These are phyloP conservation scores for Epicoccum nigrum DNA, from an alignment of 2,329 filamentous ascomycete species.

Conservation along the genomic window DNA sequence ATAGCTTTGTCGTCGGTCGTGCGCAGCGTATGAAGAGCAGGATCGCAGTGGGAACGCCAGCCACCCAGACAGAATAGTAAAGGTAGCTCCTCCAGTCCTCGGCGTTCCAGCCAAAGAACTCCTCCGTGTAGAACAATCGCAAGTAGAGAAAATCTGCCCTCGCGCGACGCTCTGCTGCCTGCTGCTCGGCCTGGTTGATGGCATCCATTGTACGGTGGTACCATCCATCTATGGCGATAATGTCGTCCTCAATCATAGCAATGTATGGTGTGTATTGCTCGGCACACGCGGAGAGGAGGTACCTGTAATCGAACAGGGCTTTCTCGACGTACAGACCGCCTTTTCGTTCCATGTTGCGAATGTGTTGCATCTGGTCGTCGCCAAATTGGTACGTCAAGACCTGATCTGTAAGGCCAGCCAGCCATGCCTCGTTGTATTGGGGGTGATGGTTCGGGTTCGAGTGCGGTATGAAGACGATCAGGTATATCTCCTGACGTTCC, in stretches of 20 bases:
- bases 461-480: slow-evolving; percentile 55
- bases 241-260: slow-evolving; percentile 56
- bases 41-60: slow-evolving; percentile 28
- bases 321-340: slow-evolving; percentile 48
- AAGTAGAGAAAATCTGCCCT: slow-evolving; percentile 50
- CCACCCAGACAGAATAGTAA: slow-evolving; percentile 39
- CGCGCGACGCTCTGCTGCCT: slow-evolving; percentile 30
- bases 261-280: slow-evolving; percentile 49
- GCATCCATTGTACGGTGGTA: slow-evolving; percentile 50
- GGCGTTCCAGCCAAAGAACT: slow-evolving; percentile 54
- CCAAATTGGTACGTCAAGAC: slow-evolving; percentile 50
- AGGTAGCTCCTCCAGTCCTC: slow-evolving; percentile 51
- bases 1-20: slow-evolving; percentile 26
- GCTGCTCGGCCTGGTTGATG: slow-evolving; percentile 41
- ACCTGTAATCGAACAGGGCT: slow-evolving; percentile 53
- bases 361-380: slow-evolving; percentile 41
- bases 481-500: slow-evolving; percentile 51
- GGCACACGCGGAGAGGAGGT: slow-evolving; percentile 51
- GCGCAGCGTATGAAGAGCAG: slow-evolving; percentile 35
- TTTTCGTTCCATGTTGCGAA: slow-evolving; percentile 41
- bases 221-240: slow-evolving; percentile 56
- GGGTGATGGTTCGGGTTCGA: slow-evolving; percentile 51
- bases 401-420: slow-evolving; percentile 48
- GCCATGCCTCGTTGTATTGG: slow-evolving; percentile 51
- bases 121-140: slow-evolving; percentile 55